Evolutionary conservation across 768 basidiomycete species (phyloP).

Genomic region (Astraeus odoratus): DNA sequence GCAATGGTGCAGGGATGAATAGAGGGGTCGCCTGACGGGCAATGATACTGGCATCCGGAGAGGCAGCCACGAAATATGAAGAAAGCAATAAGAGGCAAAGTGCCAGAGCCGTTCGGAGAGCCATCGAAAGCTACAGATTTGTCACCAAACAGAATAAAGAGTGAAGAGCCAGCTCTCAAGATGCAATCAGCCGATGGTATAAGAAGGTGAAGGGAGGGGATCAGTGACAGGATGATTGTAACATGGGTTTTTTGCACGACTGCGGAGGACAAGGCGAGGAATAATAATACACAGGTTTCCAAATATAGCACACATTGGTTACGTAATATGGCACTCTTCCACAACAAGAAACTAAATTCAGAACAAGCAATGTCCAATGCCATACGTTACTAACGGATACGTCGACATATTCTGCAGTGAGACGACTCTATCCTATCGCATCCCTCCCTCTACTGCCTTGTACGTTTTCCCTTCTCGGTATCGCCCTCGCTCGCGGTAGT

Average conservation of each 20-base stretch:
- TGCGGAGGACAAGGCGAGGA: too few relatives aligned
- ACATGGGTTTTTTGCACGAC: too few relatives aligned
- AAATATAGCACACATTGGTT: too few relatives aligned
- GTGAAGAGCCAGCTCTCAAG: constrained; percentile 35
- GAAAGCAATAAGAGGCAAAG: constrained; percentile 21
- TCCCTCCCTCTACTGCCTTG: constrained; percentile 75
- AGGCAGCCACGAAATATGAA: constrained; percentile 19
- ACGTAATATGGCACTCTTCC: too few relatives aligned
- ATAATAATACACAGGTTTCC: too few relatives aligned
- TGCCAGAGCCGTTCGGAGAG: constrained; percentile 11
- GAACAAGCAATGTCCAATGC: too few relatives aligned
- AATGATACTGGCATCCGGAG: constrained; percentile 3
- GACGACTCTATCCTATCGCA: constrained; percentile 30
- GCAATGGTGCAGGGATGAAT: constrained; percentile 15
- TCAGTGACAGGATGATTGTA: background rate
- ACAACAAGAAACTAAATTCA: too few relatives aligned
- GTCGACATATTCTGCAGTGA: background rate
- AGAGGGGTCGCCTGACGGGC: constrained; percentile 17
- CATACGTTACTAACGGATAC: too few relatives aligned
- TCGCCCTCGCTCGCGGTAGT: constrained; percentile 39
- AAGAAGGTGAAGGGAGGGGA: constrained; percentile 9
- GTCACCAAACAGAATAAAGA: constrained; percentile 4
- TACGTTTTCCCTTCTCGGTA: constrained; percentile 68
- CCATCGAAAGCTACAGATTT: constrained; percentile 16
- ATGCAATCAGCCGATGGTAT: constrained; percentile 7